Conservation (phyloP, 768 basidiomycete genomes). For the Rhodotorula taiwanensis region DNA sequence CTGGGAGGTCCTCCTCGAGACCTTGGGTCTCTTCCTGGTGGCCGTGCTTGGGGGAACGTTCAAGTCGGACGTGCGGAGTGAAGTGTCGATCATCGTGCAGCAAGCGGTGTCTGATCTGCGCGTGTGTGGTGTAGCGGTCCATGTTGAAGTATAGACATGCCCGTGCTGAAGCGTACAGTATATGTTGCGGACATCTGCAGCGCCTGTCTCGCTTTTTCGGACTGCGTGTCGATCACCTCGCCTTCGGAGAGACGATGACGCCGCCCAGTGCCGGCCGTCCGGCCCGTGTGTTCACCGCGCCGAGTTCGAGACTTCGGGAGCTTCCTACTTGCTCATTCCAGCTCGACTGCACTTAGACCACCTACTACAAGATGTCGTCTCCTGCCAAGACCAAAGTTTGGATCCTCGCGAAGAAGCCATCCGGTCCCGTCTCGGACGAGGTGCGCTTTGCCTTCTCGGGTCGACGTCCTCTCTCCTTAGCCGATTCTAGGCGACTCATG, state of each 20-base stretch:
- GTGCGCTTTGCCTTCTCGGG: neutral
- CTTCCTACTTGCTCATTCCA: neutral
- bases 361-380: slow-evolving; percentile 3
- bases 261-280: no score
- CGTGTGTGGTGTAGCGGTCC: neutral
- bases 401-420: slow-evolving; percentile 39
- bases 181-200: no score
- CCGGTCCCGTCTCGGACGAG: slow-evolving; percentile 20
- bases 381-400: slow-evolving; percentile 32
- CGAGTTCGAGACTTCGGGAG: no score
- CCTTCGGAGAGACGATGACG: no score
- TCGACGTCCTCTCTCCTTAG: neutral
- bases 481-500: no score
- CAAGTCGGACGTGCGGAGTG: neutral
- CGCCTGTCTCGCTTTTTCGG: no score
- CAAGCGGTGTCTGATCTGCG: slow-evolving; percentile 10
- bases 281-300: no score
- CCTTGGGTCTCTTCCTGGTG: neutral
- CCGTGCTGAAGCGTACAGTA: neutral
- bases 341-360: neutral
- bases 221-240: no score
- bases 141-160: neutral
- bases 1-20: slow-evolving; percentile 26
- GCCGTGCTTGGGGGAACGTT: slow-evolving; percentile 5
- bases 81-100: neutral